A percentile compares a stretch with the other conserved stretches of the same genome.
Conservation (phyloP, 768 basidiomycete genomes). For the Naematelia encephala region DNA sequence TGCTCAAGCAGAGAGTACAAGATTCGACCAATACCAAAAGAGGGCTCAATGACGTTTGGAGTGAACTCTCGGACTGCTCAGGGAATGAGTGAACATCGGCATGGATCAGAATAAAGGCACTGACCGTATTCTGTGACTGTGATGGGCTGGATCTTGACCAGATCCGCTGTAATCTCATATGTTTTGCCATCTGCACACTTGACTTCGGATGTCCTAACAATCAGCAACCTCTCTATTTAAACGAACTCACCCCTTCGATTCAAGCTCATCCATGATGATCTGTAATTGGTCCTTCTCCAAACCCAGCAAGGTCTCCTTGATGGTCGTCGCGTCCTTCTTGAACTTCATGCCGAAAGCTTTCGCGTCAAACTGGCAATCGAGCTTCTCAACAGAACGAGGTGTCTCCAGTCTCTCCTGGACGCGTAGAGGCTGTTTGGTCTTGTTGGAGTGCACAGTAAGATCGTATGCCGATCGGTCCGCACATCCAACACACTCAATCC, state of each 20-base stretch:
- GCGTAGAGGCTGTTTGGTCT: slow-evolving; percentile 78
- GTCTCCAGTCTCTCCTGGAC: slow-evolving; percentile 83
- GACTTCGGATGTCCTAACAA: slow-evolving; percentile 59
- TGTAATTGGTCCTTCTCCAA: slow-evolving; percentile 66
- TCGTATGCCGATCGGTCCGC: slow-evolving; percentile 98
- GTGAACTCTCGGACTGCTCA: slow-evolving; percentile 82
- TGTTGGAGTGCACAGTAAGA: slow-evolving; percentile 77
- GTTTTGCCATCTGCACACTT: slow-evolving; percentile 62
- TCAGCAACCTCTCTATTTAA: neutral
- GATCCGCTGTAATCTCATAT: slow-evolving; percentile 68
- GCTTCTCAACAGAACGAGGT: slow-evolving; percentile 75
- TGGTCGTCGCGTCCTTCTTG: slow-evolving; percentile 67
- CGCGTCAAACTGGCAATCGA: slow-evolving; percentile 77
- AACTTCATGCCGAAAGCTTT: slow-evolving; percentile 84
- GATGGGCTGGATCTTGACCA: slow-evolving; percentile 74
- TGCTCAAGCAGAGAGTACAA: slow-evolving; percentile 92
- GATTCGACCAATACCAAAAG: slow-evolving; percentile 95
- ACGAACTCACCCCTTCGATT: slow-evolving; percentile 56
- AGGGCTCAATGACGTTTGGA: slow-evolving; percentile 98
- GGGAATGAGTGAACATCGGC: slow-evolving; percentile 6
- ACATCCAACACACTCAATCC: slow-evolving; percentile 99
- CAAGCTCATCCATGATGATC: slow-evolving; percentile 67
- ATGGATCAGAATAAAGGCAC: slow-evolving; percentile 18
- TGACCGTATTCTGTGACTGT: slow-evolving; percentile 79
- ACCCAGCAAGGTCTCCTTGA: slow-evolving; percentile 59